Conservation (phyloP, 2,329 filamentous ascomycete species). For the Macroventuria anomochaeta region DNA sequence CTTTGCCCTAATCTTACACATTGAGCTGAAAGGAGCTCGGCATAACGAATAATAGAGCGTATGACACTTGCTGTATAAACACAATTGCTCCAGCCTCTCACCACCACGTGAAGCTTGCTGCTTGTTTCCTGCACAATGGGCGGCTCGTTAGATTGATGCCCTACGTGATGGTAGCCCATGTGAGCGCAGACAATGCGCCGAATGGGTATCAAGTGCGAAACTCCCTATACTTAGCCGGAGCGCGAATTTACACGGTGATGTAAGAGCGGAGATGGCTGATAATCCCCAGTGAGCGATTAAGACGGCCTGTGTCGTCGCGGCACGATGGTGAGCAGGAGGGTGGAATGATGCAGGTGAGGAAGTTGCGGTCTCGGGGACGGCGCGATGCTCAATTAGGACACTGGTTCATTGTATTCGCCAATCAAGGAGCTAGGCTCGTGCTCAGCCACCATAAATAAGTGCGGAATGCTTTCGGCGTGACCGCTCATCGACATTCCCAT, state of each 20-base stretch:
- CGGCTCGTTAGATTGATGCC: neutral
- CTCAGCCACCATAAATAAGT: constrained; percentile 1
- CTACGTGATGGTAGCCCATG: constrained; percentile 1
- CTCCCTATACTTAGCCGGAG: neutral
- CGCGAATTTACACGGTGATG: neutral
- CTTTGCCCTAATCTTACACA: neutral
- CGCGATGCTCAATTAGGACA: neutral
- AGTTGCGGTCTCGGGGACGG: constrained; percentile 13
- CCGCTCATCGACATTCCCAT: constrained; percentile 6
- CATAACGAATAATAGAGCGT: neutral
- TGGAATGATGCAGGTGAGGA: constrained; percentile 6
- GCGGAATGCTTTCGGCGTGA: constrained; percentile 3
- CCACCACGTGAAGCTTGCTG: neutral
- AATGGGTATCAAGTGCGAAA: constrained; percentile 2
- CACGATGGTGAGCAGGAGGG: constrained; percentile 7
- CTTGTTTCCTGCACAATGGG: neutral
- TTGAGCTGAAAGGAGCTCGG: neutral
- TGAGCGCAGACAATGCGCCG: constrained; percentile 2
- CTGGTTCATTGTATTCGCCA: neutral
- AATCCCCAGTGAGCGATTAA: constrained; percentile 9
- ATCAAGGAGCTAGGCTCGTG: neutral
- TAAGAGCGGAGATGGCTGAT: constrained; percentile 2
- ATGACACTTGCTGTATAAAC: neutral
- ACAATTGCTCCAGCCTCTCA: neutral
- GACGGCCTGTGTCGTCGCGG: constrained; percentile 6